Conservation (phyloP, 768 basidiomycete species). For the Boletus rubescentipes region DNA sequence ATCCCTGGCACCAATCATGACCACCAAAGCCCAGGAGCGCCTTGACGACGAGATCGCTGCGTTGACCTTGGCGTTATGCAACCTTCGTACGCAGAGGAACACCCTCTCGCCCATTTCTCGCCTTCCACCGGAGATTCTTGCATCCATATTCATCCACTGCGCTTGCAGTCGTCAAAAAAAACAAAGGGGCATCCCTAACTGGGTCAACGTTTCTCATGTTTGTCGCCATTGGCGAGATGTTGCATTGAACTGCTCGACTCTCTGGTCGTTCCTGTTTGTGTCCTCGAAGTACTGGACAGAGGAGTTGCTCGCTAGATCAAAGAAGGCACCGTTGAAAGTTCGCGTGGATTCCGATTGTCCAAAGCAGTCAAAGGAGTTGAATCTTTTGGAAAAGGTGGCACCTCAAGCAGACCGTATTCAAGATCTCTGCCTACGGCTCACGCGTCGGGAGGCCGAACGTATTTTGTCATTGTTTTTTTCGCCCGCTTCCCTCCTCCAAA, state of each 20-base stretch:
- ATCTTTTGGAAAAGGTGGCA: constrained; percentile 34
- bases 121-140: constrained; percentile 24
- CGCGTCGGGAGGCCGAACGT: constrained; percentile 19
- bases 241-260: constrained; percentile 38
- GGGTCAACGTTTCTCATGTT: constrained; percentile 25
- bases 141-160: constrained; percentile 20
- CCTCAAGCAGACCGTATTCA: constrained; percentile 35
- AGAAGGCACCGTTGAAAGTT: constrained; percentile 33
- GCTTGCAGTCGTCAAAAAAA: neutral
- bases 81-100: constrained; percentile 19
- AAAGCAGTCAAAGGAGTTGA: constrained; percentile 22
- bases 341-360: constrained; percentile 29
- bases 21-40: neutral
- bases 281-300: constrained; percentile 36
- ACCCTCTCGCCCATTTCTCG: constrained; percentile 15
- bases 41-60: constrained; percentile 21
- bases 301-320: constrained; percentile 47
- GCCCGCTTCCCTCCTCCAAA: constrained; percentile 34
- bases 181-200: constrained; percentile 10
- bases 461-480: constrained; percentile 26
- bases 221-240: constrained; percentile 43
- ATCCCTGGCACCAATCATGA: neutral
- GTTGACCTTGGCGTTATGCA: constrained; percentile 10
- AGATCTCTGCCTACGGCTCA: constrained; percentile 29
- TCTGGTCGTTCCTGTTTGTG: constrained; percentile 42